Base-by-base conservation (phyloP, 805 yeast genomes). In the Candida gorgasii region DNA sequence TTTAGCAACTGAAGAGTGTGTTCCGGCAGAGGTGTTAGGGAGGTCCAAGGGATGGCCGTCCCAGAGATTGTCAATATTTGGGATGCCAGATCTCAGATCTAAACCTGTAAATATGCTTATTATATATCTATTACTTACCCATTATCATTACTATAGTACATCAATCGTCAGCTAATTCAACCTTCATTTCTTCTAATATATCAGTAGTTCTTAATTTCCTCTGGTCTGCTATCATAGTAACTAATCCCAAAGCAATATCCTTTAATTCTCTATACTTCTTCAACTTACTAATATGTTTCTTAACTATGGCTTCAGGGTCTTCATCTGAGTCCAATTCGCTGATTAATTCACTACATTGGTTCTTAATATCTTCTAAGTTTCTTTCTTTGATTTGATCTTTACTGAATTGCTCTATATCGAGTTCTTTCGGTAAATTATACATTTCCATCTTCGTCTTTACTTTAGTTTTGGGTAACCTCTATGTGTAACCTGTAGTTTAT, bases 211-310 rank as follows among this genome's bases (percentile, higher is more conserved):
- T 65, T 19, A 75, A 61, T 18, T 70, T 63, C 45, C 79, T 67
- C 45, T 80, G 84, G 39, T 78, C 80, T 0, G 87, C 84, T 23
- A 84, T 79, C 66, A 80, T 58, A 30, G 76, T 74, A 8, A 80
- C 73, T 46, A 84, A 55, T 5, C 75, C 72, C 40, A 81, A 53
- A 0, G 87, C 86, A 1, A 73, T 68, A 53, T 84, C 89, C 51
- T 78, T 75, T 17, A 84, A 59, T 46, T 82, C 87, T 52, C 84
- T 80, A 58, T 83, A 84, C 41, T 66, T 61, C 47, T 79, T 78
- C 29, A 84, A 59, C 39, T 69, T 67, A 19, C 58, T 54, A 17
- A 84, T 79, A 49, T 84, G 88, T 19, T 57, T 53, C 31, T 69
- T 65, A n/a, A 76, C 73, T 1, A 81, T 63, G 1, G 54, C 59